phyloP scores from a whole-genome alignment of 2,329 filamentous ascomycete species.

The Sclerotiophoma versabilis region DNA sequence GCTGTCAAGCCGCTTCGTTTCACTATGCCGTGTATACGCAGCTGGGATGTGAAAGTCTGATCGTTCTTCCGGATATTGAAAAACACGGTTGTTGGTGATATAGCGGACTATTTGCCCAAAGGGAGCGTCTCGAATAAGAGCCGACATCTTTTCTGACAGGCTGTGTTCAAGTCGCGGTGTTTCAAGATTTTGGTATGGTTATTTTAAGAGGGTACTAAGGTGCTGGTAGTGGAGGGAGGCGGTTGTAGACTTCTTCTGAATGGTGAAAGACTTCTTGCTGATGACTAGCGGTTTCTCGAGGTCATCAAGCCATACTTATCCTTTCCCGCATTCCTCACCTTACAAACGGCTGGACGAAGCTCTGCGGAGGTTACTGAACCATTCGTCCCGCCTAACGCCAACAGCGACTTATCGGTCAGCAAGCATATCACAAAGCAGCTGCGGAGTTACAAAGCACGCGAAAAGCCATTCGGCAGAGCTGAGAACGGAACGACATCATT shows the following conservation, averaged over 20 bases:
- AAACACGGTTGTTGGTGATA: conserved; percentile 59
- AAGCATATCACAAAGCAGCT: conserved; percentile 12
- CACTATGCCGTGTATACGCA: conserved; percentile 47
- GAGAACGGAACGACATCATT: not conserved
- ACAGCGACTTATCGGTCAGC: conserved; percentile 4
- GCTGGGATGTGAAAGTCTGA: conserved; percentile 61
- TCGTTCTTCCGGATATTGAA: conserved; percentile 68
- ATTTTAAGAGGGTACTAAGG: not conserved
- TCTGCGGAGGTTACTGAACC: not conserved
- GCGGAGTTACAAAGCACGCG: conserved; percentile 12
- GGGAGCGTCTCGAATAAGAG: conserved; percentile 62
- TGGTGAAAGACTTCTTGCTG: not conserved
- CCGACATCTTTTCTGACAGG: conserved; percentile 36
- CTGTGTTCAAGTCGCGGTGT: too few relatives aligned
- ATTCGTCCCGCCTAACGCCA: not conserved
- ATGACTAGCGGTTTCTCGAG: not conserved
- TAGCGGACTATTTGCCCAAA: conserved; percentile 66
- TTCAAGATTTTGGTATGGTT: not conserved
- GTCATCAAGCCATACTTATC: not conserved
- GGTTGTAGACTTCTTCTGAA: not conserved
- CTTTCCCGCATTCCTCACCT: not conserved
- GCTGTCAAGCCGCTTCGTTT: conserved; percentile 22
- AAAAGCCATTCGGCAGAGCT: not conserved
- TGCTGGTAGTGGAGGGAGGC: not conserved
- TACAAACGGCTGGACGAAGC: not conserved